Evolutionary conservation across 768 basidiomycete species (phyloP), one percentile per base, ranked within the genome.

Genomic region (Boletus huronensis): DNA sequence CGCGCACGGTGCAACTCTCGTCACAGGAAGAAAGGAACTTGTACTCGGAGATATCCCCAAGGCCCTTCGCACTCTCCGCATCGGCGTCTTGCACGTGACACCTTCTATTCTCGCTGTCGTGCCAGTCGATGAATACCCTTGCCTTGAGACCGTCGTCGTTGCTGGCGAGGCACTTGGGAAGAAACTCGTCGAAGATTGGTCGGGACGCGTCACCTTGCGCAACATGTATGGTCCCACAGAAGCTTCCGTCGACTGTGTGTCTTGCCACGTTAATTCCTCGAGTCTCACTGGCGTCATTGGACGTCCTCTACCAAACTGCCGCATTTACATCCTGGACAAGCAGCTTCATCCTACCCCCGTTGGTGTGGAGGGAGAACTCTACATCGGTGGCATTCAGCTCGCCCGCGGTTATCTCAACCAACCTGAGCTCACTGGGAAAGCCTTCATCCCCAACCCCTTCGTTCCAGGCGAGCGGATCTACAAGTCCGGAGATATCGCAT

Each of bases 221-320:
- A 71, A 71, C 55, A 70, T 66, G 64, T 72, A 72, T 41, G 70
- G 69, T n/a, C 70, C 70, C 11, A 71, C 70, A 6, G 70, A 71
- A 44, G 63, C 70, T 35, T 54, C 70, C 13, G 63, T 70, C 17
- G 67, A 70, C 47, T 68, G 67, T 32, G 59, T 64, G 0, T 64
- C 64, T 17, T 70, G 61, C 48, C 63, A 67, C 29, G 59, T 67
- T 54, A 55, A 51, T 21, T 63, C 62, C 11, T 38, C 58, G 5
- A 23, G 54, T 50, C 57, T 63, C 17, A 47, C 58, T 3, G 61
- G 70, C 14, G 63, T 71, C 38, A 61, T 71, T 38, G 70, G 70
- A 25, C 66, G 67, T 8, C 70, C 70, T 9, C 60, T 71, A 4
- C 70, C 70, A 3, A 62, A 66, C 54, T 63, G 61, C 31, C 63